phyloP scores from a whole-genome alignment of 2,329 filamentous ascomycete genomes.

The Zalaria obscura region DNA sequence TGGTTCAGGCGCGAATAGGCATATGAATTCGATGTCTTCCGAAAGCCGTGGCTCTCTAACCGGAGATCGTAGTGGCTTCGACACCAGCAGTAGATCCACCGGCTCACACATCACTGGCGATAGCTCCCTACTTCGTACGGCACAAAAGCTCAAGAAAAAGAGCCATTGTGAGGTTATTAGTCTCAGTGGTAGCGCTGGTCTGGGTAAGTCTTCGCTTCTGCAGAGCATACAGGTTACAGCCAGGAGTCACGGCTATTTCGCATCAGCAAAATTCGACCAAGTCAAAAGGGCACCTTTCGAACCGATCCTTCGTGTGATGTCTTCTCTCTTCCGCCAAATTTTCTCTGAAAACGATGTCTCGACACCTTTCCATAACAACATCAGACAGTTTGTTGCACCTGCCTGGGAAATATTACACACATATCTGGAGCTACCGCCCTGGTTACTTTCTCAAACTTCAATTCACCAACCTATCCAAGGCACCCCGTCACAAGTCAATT shows the following conservation, averaged over 20 bases:
- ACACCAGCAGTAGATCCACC: constrained; percentile 1
- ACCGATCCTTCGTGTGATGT: constrained; percentile 45
- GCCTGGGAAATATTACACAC: constrained; percentile 43
- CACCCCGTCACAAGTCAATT: not conserved
- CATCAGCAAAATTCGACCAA: constrained; percentile 45
- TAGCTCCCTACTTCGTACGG: constrained; percentile 20
- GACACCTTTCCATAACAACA: constrained; percentile 45
- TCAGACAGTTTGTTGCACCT: constrained; percentile 40
- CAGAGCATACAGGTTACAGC: constrained; percentile 43
- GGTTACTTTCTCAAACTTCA: constrained; percentile 29
- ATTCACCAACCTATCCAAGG: constrained; percentile 1
- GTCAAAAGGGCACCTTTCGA: constrained; percentile 46
- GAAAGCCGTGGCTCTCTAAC: not conserved
- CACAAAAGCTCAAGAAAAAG: constrained; percentile 34
- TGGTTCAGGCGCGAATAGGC: not conserved
- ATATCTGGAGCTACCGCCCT: constrained; percentile 53
- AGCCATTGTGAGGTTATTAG: constrained; percentile 47
- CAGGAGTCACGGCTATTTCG: constrained; percentile 45
- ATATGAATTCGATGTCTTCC: not conserved
- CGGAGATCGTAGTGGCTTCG: not conserved
- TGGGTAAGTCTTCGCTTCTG: constrained; percentile 47
- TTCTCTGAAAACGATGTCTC: constrained; percentile 50
- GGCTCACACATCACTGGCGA: constrained; percentile 1
- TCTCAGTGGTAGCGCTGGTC: constrained; percentile 41
- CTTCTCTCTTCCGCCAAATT: constrained; percentile 47